Evolutionary conservation across 1,284 basidiomycete genomes (phyloP), one percentile per base, ranked within the genome.

Genomic region (Xerocomus alliaceus): DNA sequence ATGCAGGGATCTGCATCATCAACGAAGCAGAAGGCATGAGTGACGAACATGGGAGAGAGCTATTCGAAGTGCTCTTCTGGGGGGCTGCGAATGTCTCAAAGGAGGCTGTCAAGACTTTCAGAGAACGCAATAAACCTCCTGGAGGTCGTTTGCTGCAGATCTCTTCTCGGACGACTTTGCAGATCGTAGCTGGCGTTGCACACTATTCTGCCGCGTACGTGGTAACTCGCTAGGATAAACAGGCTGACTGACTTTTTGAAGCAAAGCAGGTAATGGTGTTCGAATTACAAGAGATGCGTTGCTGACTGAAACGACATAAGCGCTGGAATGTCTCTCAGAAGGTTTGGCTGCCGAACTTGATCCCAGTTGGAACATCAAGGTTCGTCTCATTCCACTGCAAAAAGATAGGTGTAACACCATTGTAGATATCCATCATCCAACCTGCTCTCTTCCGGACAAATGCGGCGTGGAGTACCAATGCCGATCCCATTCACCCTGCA

Each of bases 61-160:
- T 73, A 28, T 68, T 80, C 10, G 79, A 80, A 51, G 68, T 75
- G 0, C 57, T 76, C 42, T 80, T 79, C 55, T 81, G 79, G 77
- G 80, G 78, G 6, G 70, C 77, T 15, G 67, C 65, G 5, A 71
- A 73, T 52, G 65, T 77, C 42, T 68, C 68, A 6, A 78, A 68
- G 60, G 61, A 79, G 63, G 78, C 77, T 11, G 62, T 80, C 58
- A 64, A 57, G 51, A 58, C 75, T 32, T 79, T 81, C 68, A 74
- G 79, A 54, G 79, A 81, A 41, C 48, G 61, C 41, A 80, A 80
- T 57, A 18, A 50, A 20, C 74, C 71, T 8, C 37, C 60, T 2
- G 78, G 79, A n/a, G 78, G 79, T 18, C 68, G 64, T 56, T 54
- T 76, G 46, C 34, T 72, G 35, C 74, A 76, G 39, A 34, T 71